Conservation (phyloP, 257 asterid species). For the Capsicum rhomboideum region DNA sequence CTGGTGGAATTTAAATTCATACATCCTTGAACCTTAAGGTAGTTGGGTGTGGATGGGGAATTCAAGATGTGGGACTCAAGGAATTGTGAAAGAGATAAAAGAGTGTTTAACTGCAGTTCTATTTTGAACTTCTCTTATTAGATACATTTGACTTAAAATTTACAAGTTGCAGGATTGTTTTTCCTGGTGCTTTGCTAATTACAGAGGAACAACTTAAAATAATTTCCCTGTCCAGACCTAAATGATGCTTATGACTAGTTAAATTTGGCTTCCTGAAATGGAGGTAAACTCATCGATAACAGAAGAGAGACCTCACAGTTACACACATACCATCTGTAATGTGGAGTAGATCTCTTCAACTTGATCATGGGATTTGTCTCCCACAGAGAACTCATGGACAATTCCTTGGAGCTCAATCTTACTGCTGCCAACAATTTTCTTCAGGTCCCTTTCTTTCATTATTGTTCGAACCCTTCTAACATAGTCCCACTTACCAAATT, state of each 20-base stretch:
- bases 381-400: conserved; percentile 69
- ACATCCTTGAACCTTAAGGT: not conserved
- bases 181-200: conserved; percentile 2
- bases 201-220: not conserved
- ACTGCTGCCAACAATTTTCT: conserved; percentile 74
- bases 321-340: conserved; percentile 10
- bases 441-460: conserved; percentile 56
- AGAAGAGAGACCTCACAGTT: not conserved
- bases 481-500: conserved; percentile 56
- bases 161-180: conserved; percentile 14
- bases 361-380: conserved; percentile 35
- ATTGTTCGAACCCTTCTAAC: conserved; percentile 44
- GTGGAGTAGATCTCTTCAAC: conserved; percentile 26
- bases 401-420: conserved; percentile 78
- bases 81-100: not conserved
- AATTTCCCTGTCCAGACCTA: not conserved
- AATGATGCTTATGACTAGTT: not conserved
- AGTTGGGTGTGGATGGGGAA: not conserved
- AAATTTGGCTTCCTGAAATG: not conserved
- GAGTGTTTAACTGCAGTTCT: not conserved
- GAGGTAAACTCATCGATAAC: not conserved
- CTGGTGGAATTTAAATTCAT: not conserved
- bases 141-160: conserved; percentile 2
- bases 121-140: not conserved
- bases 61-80: not conserved